Base-by-base conservation (phyloP, 2,329 filamentous ascomycete genomes). In the Nothophoma quercina region DNA sequence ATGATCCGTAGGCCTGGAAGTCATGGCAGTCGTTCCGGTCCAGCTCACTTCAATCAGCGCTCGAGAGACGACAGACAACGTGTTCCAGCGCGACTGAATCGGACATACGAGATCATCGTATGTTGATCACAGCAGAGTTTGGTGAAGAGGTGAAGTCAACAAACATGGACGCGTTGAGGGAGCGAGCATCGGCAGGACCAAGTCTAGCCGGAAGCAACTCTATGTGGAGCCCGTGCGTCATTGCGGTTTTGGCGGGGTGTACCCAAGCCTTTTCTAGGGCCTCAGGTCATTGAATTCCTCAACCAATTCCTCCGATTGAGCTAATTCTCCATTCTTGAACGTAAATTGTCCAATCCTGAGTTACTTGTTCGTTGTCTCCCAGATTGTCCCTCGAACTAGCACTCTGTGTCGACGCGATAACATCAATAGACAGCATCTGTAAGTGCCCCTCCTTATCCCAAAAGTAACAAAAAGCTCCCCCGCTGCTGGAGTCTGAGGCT, bases 361-460 rank as follows among this genome's bases (percentile, higher is more conserved):
- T 25, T 15, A n/a, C 3, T 15, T 35, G 2, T 5, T 29, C 15
- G 15, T 39, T 13, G 4, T 15, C 9, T 12, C 18, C 23, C 15
- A 13, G n/a, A 12, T 16, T 32, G 15, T 15, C 25, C 29, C 6
- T 4, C 16, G 5, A 34, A 25, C 23, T 18, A 34, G 36, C 32
- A 21, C 18, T 23, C 22, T 30, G 28, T 9, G 22, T 35, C 22
- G 18, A n/a, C 7, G 13, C 7, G 30, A 25, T 23, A 42, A 32
- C 46, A 21, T 47, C 34, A 18, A 34, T 39, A 34, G 29, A 43
- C 22, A 47, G 42, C 35, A 46, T 48, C 46, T 51, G 52, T 55
- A 51, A 55, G 46, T 28, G 22, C 16, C 46, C 21, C 41, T 10
- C 23, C 40, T 7, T 21, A 12, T 35, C 28, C n/a, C 22, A 29